These are phyloP conservation scores for Arthrobotrys pseudoclavata DNA, from an alignment of 2,329 filamentous ascomycete species.

Conservation along the genomic window DNA sequence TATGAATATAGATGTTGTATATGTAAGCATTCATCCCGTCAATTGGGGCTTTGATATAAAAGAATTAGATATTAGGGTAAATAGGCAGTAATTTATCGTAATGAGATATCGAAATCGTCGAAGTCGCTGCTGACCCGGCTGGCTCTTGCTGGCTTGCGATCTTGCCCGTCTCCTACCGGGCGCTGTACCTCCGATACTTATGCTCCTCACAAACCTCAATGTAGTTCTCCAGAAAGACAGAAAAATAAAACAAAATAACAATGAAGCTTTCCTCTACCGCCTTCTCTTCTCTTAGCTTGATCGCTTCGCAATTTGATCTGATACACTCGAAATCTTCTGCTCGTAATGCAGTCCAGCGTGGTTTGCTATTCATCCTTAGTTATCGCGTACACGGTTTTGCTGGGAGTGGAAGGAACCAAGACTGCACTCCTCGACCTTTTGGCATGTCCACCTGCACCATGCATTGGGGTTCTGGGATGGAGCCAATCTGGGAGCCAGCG, in stretches of 20 bases:
- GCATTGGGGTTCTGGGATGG: slow-evolving; percentile 23
- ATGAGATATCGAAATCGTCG: background rate
- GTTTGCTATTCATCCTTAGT: slow-evolving; percentile 14
- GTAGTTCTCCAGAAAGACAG: background rate
- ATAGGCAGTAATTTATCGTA: background rate
- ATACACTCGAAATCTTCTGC: slow-evolving; percentile 45
- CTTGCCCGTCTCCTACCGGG: slow-evolving; percentile 17
- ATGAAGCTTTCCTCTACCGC: slow-evolving; percentile 14
- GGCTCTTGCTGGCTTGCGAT: slow-evolving; percentile 22
- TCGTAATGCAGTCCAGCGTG: slow-evolving; percentile 30
- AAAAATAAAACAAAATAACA: slow-evolving; percentile 2
- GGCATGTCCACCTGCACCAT: slow-evolving; percentile 32
- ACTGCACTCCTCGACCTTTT: slow-evolving; percentile 25
- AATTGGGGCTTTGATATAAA: slow-evolving; percentile 11
- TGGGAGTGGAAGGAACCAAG: slow-evolving; percentile 56
- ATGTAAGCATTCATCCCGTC: slow-evolving; percentile 10
- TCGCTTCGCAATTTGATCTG: slow-evolving; percentile 50
- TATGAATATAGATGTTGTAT: no score
- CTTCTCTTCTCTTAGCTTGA: slow-evolving; percentile 15
- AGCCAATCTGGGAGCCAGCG: slow-evolving; percentile 16
- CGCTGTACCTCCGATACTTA: slow-evolving; percentile 44
- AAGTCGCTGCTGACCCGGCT: slow-evolving; percentile 33
- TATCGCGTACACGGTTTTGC: slow-evolving; percentile 36
- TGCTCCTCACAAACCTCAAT: slow-evolving; percentile 23
- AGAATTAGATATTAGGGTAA: slow-evolving; percentile 3